Evolutionary conservation across 352 stramenopile genomes (phyloP).

Genomic region (Discostella stelligera): DNA sequence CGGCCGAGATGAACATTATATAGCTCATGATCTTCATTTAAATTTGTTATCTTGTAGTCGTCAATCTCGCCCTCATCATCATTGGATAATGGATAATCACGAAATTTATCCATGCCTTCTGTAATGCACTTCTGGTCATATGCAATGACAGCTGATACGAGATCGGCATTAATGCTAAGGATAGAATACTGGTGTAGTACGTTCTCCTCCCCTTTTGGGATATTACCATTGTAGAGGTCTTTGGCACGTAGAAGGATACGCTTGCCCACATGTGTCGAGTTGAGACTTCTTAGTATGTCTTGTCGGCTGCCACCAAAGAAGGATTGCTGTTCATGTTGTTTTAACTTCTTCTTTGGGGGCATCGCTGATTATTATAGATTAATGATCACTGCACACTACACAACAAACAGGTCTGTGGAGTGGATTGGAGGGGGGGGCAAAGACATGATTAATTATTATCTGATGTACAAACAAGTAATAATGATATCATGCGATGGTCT

Average conservation of each 20-base stretch:
- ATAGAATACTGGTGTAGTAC: conserved; percentile 5
- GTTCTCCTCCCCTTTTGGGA: conserved; percentile 4
- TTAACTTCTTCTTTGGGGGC: background rate
- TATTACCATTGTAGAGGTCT: background rate
- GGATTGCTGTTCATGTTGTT: too few relatives aligned
- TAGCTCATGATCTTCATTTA: conserved; percentile 24
- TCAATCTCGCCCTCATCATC: conserved; percentile 6
- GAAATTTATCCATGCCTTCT: background rate
- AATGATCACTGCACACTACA: background rate
- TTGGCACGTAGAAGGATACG: background rate
- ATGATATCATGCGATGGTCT: too few relatives aligned
- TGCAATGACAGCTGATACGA: background rate
- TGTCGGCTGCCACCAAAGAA: too few relatives aligned
- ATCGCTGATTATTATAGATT: background rate
- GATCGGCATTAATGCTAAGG: background rate
- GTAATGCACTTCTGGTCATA: conserved; percentile 2
- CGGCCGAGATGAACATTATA: conserved; percentile 19
- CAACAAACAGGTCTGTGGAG: too few relatives aligned
- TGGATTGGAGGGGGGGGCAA: too few relatives aligned
- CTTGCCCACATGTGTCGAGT: background rate
- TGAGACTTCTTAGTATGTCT: background rate
- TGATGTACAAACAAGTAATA: too few relatives aligned
- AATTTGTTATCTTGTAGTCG: conserved; percentile 9
- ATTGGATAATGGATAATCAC: conserved; percentile 3
- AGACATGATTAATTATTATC: too few relatives aligned